A percentile compares a stretch with the other conserved stretches of the same genome.
These are phyloP conservation scores for Purshia tridentata DNA, from an alignment of 306 rosid species.

Conservation along the genomic window DNA sequence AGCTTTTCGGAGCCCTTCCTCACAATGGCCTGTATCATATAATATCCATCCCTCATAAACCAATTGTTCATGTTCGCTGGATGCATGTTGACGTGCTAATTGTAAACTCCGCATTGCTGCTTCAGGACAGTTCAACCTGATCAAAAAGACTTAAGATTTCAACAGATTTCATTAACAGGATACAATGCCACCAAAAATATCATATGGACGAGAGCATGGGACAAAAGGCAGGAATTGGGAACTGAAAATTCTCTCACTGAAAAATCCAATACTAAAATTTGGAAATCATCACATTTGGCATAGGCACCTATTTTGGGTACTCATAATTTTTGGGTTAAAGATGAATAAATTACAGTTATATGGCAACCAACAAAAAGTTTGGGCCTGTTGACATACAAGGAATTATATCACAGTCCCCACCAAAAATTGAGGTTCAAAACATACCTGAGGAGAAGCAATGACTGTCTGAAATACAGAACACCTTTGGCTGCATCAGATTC, in stretches of 20 bases:
- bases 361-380: neutral
- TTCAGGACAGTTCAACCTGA: slow-evolving; percentile 86
- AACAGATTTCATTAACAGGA: neutral
- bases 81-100: slow-evolving; percentile 84
- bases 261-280: neutral
- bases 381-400: neutral
- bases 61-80: slow-evolving; percentile 73
- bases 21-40: slow-evolving; percentile 87
- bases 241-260: neutral
- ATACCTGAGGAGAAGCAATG: slow-evolving; percentile 92
- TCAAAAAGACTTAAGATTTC: slow-evolving; percentile 31
- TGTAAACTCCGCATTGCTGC: slow-evolving; percentile 92
- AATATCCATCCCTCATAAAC: slow-evolving; percentile 95
- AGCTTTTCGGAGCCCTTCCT: slow-evolving; percentile 86
- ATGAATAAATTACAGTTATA: neutral
- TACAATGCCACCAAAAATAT: neutral
- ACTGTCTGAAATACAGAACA: slow-evolving; percentile 88
- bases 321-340: neutral
- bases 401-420: slow-evolving; percentile 4
- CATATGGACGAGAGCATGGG: slow-evolving; percentile 16
- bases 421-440: slow-evolving; percentile 6
- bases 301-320: neutral
- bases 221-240: slow-evolving; percentile 7
- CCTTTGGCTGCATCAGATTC: slow-evolving; percentile 88
- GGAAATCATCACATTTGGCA: neutral